Conservation (phyloP, 495 filamentous ascomycete genomes). For the Trichoderma asperelloides region DNA sequence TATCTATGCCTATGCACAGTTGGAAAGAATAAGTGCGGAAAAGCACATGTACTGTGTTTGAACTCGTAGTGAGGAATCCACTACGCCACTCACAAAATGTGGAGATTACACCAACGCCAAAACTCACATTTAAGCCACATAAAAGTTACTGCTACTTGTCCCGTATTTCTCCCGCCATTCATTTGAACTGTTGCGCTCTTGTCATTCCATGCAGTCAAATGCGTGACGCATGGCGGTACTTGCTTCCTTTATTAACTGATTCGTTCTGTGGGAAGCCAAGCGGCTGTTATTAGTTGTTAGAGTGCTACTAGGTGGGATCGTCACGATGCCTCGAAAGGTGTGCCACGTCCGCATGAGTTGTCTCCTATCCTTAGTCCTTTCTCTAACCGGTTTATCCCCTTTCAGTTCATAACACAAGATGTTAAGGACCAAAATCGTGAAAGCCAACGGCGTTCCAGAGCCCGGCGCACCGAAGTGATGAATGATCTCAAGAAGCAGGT, state of each 20-base stretch:
- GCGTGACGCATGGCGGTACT: neutral
- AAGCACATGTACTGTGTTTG: too few relatives aligned
- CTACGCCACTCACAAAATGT: too few relatives aligned
- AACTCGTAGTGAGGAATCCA: too few relatives aligned
- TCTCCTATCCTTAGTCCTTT: neutral
- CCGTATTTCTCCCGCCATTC: too few relatives aligned
- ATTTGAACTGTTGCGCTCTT: too few relatives aligned
- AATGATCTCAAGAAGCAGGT: conserved; percentile 49
- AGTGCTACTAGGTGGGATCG: neutral
- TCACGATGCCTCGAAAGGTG: neutral
- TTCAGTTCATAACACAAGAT: neutral
- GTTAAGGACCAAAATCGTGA: conserved; percentile 30
- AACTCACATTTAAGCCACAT: too few relatives aligned
- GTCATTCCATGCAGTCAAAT: neutral
- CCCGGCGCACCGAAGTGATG: conserved; percentile 53
- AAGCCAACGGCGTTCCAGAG: conserved; percentile 59
- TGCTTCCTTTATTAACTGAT: too few relatives aligned
- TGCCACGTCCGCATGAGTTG: neutral
- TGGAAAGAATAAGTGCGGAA: too few relatives aligned
- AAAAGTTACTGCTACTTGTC: too few relatives aligned
- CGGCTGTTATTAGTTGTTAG: neutral
- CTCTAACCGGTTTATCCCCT: neutral
- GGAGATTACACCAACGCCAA: too few relatives aligned
- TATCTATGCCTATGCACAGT: too few relatives aligned
- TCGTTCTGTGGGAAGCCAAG: neutral